Base-by-base conservation (phyloP, 148 eudicot genomes). In the Camellia lanceoleosa region DNA sequence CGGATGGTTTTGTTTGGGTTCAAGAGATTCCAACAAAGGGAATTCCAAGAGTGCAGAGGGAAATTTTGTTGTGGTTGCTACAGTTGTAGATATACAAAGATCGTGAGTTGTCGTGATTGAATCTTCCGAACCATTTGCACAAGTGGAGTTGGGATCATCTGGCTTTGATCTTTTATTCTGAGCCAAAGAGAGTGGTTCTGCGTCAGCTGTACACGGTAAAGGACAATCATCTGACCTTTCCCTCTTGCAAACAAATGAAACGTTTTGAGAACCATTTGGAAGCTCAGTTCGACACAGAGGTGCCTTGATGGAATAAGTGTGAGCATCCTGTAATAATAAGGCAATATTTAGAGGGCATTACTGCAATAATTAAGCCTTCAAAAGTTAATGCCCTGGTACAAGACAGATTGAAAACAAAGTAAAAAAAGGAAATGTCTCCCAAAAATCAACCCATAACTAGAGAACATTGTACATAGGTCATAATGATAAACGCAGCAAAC, bases 51-150 rank as follows among this genome's bases (percentile, higher is more conserved):
- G 88, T 38, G 84, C 82, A 41, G 85, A 74, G 5, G 92, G 83
- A 46, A 84, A 86, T 44, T 85, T 83, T 41, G 85, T 12, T n/a
- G 65, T 43, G 41, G 79, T 54, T 47, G 61, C 52, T 3, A 41
- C 42, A 5, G 46, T 56, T 71, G 88, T 89, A 60, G 91, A 91
- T 11, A 86, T 86, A 67, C 86, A 77, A 7, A 89, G 89, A 62
- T 92, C 92, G 5, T 87, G 93, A 6, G 89, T 87, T 18, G 92
- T 88, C 9, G 88, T 92, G 23, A 91, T 93, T 18, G 99, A 96
- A 79, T 90, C 93, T 64, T 93, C 97, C 1, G 98, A 92, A 23
- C 90, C 93, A 71, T 91, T 92, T 76, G 94, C 92, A 58, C 82
- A 86, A 83, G 90, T 89, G 5, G 89, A 79, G 80, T 87, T 91